phyloP scores from a whole-genome alignment of 2,329 filamentous ascomycete species.

The Trichoderma breve region DNA sequence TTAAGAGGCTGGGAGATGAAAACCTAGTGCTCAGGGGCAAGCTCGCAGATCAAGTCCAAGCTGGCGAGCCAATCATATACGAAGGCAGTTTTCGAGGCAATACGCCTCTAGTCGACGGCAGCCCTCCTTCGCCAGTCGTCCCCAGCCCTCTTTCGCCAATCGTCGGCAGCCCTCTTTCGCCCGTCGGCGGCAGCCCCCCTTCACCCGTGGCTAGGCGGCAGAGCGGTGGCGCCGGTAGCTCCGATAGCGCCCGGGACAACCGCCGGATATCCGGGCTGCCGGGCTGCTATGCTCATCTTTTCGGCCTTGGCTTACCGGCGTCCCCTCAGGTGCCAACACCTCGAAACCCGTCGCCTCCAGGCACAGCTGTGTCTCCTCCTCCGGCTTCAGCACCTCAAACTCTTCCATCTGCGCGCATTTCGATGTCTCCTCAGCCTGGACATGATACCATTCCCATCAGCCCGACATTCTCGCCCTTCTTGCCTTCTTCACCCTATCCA shows the following conservation, averaged over 20 bases:
- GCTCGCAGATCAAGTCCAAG: slow-evolving; percentile 14
- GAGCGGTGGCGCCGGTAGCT: not conserved
- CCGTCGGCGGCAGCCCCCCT: not conserved
- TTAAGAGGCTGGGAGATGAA: not conserved
- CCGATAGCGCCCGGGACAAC: not conserved
- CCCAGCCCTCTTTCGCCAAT: not conserved
- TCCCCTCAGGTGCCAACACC: not conserved
- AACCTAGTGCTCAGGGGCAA: not conserved
- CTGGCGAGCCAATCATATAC: not conserved
- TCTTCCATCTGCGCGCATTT: not conserved
- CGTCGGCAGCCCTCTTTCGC: not conserved
- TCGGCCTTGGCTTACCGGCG: not conserved
- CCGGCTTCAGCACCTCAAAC: not conserved
- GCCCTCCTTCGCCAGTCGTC: not conserved
- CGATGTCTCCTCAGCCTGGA: not conserved
- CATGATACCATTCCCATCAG: not conserved
- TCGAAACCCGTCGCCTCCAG: not conserved
- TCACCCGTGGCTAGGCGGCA: not conserved
- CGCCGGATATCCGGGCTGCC: not conserved
- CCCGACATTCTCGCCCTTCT: not conserved
- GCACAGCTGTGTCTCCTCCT: not conserved
- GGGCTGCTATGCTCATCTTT: not conserved
- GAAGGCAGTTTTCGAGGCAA: slow-evolving; percentile 36
- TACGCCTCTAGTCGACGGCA: not conserved
- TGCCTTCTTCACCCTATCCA: not conserved